Evolutionary conservation across 805 yeast genomes (phyloP).

Genomic region (Danielia oregonensis): DNA sequence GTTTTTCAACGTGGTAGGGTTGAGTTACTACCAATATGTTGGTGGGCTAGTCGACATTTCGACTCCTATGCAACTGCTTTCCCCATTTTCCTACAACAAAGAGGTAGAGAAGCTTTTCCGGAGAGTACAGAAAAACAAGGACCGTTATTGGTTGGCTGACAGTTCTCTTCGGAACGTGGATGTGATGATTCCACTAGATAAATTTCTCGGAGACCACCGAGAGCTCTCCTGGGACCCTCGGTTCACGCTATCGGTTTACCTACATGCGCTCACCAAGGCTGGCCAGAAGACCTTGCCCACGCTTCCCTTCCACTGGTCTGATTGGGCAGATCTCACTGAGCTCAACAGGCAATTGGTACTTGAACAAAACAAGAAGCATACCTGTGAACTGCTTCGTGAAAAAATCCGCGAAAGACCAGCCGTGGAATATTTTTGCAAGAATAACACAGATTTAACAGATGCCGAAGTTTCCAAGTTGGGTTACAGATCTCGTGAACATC

Average conservation of each 20-base stretch:
- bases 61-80: too few species aligned
- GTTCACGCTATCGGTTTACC: slow-evolving; percentile 46
- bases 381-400: slow-evolving; percentile 25
- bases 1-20: too few species aligned
- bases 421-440: slow-evolving; percentile 20
- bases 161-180: slow-evolving; percentile 14
- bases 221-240: slow-evolving; percentile 48
- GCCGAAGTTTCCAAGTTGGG: slow-evolving; percentile 21
- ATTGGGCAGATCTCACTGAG: slow-evolving; percentile 52
- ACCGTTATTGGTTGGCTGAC: slow-evolving; percentile 27
- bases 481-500: slow-evolving; percentile 19
- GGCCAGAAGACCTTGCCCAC: slow-evolving; percentile 3
- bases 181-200: too few species aligned
- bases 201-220: background rate
- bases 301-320: slow-evolving; percentile 51
- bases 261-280: slow-evolving; percentile 26
- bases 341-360: too few species aligned
- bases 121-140: too few species aligned
- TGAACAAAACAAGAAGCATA: too few species aligned
- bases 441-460: slow-evolving; percentile 14
- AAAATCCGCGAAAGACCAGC: slow-evolving; percentile 14
- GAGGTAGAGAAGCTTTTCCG: too few species aligned
- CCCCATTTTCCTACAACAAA: too few species aligned
- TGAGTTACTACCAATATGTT: too few species aligned
- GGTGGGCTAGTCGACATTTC: too few species aligned